Evolutionary conservation across 2,329 filamentous ascomycete genomes (phyloP), one percentile per base, ranked within the genome.

Genomic region (Fusarium sp.): DNA sequence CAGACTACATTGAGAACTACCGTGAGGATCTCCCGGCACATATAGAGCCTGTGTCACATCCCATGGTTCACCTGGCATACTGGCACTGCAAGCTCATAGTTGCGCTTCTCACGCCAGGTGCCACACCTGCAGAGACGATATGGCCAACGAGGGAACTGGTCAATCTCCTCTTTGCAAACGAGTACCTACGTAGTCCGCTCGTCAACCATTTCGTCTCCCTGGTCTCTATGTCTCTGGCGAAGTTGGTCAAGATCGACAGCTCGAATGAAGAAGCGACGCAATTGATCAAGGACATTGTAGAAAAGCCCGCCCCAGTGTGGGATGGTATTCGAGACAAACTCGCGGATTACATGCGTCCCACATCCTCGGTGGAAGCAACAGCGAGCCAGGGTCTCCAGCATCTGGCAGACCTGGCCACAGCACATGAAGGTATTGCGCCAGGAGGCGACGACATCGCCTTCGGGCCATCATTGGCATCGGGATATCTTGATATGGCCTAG

Each of bases 51-150:
- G 74, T 78, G 0, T 79, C 81, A 5, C 81, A 85, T 48, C 86
- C 87, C 5, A 75, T 90, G 32, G 82, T 92, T 3, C 87, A 91
- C 69, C 82, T 93, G 24, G 86, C 86, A 19, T 92, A 91, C 77
- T 92, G 90, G 86, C 89, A 92, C 75, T 84, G 87, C 68, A 87
- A 89, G 63, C 82, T 92, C 10, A 81, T 93, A 19, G 83, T 87
- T 11, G 87, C 89, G 51, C 82, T 92, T 4, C 81, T 89, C 54
- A 86, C 85, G 37, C 84, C 87, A 2, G 83, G 82, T 13, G 82
- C 85, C 1, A 84, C 86, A 40, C 82, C 87, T 0, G 79, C 82
- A 3, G 86, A 90, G 60, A 82, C 90, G 17, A 78, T 91, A 20
- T 88, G 86, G 76, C 85, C 88, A 7, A 87, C 87, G 26, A 83